Evolutionary conservation across 2,329 filamentous ascomycete genomes (phyloP).

Genomic region (Penicillium frequentans): DNA sequence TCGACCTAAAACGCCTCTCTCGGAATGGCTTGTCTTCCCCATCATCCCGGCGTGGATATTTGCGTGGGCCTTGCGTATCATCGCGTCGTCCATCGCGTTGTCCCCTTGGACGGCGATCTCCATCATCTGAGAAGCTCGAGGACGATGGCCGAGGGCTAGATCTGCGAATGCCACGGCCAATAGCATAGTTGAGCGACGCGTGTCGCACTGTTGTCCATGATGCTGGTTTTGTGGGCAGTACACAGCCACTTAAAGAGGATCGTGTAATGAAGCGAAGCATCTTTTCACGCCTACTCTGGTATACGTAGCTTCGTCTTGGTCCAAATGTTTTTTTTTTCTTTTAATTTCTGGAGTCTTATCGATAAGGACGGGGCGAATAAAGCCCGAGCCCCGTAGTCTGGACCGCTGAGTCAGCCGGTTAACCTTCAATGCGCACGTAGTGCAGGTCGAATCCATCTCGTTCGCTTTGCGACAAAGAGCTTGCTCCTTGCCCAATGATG

Average conservation of each 20-base stretch:
- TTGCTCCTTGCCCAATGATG: conserved; percentile 25
- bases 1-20: background rate
- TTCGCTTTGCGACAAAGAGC: conserved; percentile 4
- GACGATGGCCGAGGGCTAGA: conserved; percentile 24
- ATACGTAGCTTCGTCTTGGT: background rate
- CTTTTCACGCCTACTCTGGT: background rate
- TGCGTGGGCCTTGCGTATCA: background rate
- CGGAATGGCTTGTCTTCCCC: background rate
- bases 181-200: conserved; percentile 66
- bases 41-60: background rate
- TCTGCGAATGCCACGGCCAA: conserved; percentile 64
- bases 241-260: background rate
- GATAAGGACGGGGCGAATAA: background rate
- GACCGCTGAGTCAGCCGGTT: conserved; percentile 30
- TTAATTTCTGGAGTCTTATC: conserved; percentile 4
- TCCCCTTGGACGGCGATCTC: background rate
- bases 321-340: conserved; percentile 2
- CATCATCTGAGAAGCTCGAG: background rate
- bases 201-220: conserved; percentile 34
- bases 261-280: conserved; percentile 12
- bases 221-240: background rate
- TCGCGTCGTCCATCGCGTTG: conserved; percentile 5
- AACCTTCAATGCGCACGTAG: background rate
- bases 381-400: conserved; percentile 3
- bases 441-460: background rate